Conservation (phyloP, 371 early-diverging fungal genomes). For the Circinella minor region DNA sequence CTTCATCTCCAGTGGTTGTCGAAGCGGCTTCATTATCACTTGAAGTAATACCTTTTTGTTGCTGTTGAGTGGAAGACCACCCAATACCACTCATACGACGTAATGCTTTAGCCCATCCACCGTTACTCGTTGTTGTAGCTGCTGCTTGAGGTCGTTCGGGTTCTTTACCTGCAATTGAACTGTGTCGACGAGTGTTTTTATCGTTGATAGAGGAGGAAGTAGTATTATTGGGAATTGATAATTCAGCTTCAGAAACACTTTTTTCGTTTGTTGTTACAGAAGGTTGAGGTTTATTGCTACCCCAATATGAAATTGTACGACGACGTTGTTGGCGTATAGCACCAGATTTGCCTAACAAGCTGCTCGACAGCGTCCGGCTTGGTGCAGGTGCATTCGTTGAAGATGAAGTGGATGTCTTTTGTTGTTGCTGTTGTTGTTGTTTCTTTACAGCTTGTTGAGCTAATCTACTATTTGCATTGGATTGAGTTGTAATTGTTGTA, state of each 20-base stretch:
- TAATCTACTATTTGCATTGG: conserved; percentile 1
- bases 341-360: conserved; percentile 24
- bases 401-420: conserved; percentile 7
- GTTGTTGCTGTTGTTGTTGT: conserved; percentile 12
- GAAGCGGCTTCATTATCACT: conserved; percentile 4
- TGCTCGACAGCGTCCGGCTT: conserved; percentile 37
- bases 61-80: conserved; percentile 29
- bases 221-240: not conserved
- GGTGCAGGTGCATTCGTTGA: conserved; percentile 33
- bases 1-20: not conserved
- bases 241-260: not conserved
- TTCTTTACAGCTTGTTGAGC: conserved; percentile 14
- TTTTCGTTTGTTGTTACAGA: conserved; percentile 17
- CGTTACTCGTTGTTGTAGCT: conserved; percentile 20
- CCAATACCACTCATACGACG: conserved; percentile 54
- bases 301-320: conserved; percentile 57
- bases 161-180: conserved; percentile 19
- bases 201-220: not conserved
- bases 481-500: not conserved
- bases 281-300: conserved; percentile 19
- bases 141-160: conserved; percentile 12
- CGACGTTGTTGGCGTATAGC: conserved; percentile 37
- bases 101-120: conserved; percentile 53
- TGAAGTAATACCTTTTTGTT: not conserved
- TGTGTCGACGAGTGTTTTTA: conserved; percentile 24